A percentile compares a stretch with the other conserved stretches of the same genome.
Conservation (phyloP, 2,329 filamentous ascomycete species). For the Beauveria pseudobassiana region DNA sequence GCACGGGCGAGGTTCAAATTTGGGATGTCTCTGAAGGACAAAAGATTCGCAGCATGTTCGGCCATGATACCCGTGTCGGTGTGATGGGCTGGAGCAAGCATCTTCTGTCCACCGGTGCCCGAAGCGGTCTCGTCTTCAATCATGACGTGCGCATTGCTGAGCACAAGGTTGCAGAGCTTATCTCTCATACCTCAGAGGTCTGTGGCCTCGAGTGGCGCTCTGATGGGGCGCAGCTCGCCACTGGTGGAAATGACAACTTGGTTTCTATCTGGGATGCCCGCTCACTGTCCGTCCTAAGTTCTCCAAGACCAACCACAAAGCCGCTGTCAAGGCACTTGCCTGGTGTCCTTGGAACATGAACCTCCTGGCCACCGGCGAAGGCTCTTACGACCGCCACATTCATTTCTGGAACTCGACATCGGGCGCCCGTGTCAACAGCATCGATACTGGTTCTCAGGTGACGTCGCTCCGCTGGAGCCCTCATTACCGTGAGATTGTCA, state of each 20-base stretch:
- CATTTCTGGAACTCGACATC: constrained; percentile 99
- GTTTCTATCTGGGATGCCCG: constrained; percentile 99
- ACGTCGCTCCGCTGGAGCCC: constrained; percentile 95
- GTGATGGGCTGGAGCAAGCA: constrained; percentile 99
- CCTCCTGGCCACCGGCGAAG: constrained; percentile 90
- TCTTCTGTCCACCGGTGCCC: constrained; percentile 86
- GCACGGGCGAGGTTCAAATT: constrained; percentile 95
- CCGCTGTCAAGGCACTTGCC: constrained; percentile 92
- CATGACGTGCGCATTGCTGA: constrained; percentile 96
- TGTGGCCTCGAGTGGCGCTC: constrained; percentile 97
- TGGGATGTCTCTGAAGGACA: constrained; percentile 94
- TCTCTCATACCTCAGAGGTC: constrained; percentile 95
- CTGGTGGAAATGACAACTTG: constrained; percentile 96
- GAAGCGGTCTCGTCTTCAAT: constrained; percentile 94
- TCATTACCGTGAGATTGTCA: constrained; percentile 95
- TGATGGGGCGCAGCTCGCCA: constrained; percentile 93
- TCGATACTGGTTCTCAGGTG: constrained; percentile 96
- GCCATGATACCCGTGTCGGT: constrained; percentile 91
- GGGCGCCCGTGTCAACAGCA: constrained; percentile 95
- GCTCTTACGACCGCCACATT: constrained; percentile 94
- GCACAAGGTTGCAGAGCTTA: constrained; percentile 96
- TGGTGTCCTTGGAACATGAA: constrained; percentile 99
- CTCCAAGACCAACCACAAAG: constrained; percentile 99
- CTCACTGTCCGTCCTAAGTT: constrained; percentile 88
- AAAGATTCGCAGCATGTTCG: constrained; percentile 98